These are phyloP conservation scores for Pluteus cervinus DNA, from an alignment of 768 basidiomycete species.

Conservation along the genomic window DNA sequence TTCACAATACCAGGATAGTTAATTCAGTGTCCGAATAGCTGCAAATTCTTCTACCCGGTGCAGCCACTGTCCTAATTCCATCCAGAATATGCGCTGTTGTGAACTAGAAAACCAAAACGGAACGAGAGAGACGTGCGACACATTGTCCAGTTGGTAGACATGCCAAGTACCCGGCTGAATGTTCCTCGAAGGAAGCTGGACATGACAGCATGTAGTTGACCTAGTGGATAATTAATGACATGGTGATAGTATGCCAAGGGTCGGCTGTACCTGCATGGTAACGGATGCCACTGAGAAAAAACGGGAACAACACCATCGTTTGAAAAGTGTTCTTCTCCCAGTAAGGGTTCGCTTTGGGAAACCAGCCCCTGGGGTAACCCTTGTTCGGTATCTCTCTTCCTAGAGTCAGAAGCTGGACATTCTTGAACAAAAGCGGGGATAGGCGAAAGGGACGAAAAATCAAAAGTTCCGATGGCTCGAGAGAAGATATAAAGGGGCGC, in stretches of 20 bases:
- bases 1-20: too few species aligned
- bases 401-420: too few species aligned
- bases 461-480: constrained; percentile 27
- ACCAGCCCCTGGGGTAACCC: too few species aligned
- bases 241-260: constrained; percentile 10
- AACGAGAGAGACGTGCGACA: constrained; percentile 33
- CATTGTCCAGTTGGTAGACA: constrained; percentile 25
- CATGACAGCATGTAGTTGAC: too few species aligned
- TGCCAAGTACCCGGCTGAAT: constrained; percentile 36
- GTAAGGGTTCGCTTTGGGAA: constrained; percentile 5
- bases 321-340: constrained; percentile 27
- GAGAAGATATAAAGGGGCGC: constrained; percentile 25
- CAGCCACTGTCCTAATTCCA: constrained; percentile 30
- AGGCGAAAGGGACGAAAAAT: constrained; percentile 30
- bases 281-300: constrained; percentile 48
- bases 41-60: constrained; percentile 23
- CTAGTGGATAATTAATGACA: too few species aligned
- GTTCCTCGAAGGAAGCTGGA: background rate
- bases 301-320: constrained; percentile 47
- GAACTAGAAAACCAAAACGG: constrained; percentile 29
- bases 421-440: constrained; percentile 29
- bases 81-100: constrained; percentile 35
- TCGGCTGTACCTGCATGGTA: constrained; percentile 32
- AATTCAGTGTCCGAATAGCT: too few species aligned
- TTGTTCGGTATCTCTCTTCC: too few species aligned